These are phyloP conservation scores for Penicillium simplicissimum DNA, from an alignment of 495 filamentous ascomycete genomes.

Conservation along the genomic window DNA sequence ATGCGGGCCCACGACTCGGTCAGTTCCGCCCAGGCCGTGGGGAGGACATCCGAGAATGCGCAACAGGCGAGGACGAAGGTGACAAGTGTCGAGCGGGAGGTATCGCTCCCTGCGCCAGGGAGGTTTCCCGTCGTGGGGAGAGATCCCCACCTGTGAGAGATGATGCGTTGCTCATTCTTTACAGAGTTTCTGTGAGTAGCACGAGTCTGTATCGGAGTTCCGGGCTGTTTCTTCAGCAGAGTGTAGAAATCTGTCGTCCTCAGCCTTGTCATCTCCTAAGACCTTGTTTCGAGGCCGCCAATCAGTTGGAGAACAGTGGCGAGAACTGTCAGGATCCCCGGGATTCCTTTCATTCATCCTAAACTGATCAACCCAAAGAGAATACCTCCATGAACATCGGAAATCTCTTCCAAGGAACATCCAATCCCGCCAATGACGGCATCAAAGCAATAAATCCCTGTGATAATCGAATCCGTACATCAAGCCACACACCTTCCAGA, in stretches of 20 bases:
- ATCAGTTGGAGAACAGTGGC: constrained; percentile 36
- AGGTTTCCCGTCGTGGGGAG: too few species aligned
- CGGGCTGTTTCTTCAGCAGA: constrained; percentile 42
- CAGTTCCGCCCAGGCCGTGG: too few species aligned
- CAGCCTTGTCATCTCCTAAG: constrained; percentile 35
- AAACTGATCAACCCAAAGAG: constrained; percentile 38
- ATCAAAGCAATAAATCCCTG: constrained; percentile 46
- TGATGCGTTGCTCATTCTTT: constrained; percentile 40
- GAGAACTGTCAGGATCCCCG: constrained; percentile 31
- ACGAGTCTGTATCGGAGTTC: constrained; percentile 29
- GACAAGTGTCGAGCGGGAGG: too few species aligned
- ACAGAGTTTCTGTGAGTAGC: constrained; percentile 42
- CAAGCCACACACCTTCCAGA: constrained; percentile 39
- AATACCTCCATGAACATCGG: constrained; percentile 63
- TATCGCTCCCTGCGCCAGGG: too few species aligned
- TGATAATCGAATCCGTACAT: constrained; percentile 45
- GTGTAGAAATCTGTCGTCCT: constrained; percentile 38
- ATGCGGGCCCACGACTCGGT: too few species aligned
- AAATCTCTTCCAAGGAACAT: constrained; percentile 57
- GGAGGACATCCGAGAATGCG: too few species aligned
- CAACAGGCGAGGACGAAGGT: too few species aligned
- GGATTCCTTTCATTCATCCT: background rate
- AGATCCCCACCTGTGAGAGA: constrained; percentile 38
- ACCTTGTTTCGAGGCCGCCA: constrained; percentile 41
- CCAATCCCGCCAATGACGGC: constrained; percentile 35